Base-by-base conservation (phyloP, 2,329 filamentous ascomycete genomes). In the Colletotrichum cordylinicola region DNA sequence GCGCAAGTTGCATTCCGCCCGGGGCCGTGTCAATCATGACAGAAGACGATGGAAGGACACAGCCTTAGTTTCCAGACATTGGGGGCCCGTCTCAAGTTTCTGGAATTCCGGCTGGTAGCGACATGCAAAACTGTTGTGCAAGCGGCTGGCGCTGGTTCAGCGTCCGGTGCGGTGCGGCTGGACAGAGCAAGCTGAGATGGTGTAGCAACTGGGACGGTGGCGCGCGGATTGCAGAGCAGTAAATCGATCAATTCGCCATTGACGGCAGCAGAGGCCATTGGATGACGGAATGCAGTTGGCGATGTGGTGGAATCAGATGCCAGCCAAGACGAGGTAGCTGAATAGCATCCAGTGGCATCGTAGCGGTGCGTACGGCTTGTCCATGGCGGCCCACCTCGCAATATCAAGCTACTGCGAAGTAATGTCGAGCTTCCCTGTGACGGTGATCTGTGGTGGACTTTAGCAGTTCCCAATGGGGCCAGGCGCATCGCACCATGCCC, bases 391-490 rank as follows among this genome's bases (percentile, higher is more conserved):
- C 71, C 52, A 66, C 66, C 35, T 69, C 8, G 52, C 60, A 70
- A 58, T 61, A 31, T 67, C 71, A 56, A 71, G 60, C 66, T 52
- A 52, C 43, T 52, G 43, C 43, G 43, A 52, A 52, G 43, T 67
- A 62, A 75, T 18, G 74, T 43, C 31, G 74, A 75, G 66, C 48
- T 61, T 67, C 72, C 48, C 71, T 76, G 66, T 67, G 66, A 61
- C 15, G 71, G 61, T 70, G 66, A 75, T 76, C 71, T 56, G 66
- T 61, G 48, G 70, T 75, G 71, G 71, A 43, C 55, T 70, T 62
- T 62, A 66, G 65, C n/a, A 71, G 66, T 71, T 76, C 74, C 71
- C 27, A 75, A 76, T 74, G 71, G 61, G 67, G 74, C 55, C 71
- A 75, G 72, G 43, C 75, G 71, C 74, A 75, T 68, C 58, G 29